Conservation (phyloP, 129 eudicot species). For the Dittrichia graveolens region DNA sequence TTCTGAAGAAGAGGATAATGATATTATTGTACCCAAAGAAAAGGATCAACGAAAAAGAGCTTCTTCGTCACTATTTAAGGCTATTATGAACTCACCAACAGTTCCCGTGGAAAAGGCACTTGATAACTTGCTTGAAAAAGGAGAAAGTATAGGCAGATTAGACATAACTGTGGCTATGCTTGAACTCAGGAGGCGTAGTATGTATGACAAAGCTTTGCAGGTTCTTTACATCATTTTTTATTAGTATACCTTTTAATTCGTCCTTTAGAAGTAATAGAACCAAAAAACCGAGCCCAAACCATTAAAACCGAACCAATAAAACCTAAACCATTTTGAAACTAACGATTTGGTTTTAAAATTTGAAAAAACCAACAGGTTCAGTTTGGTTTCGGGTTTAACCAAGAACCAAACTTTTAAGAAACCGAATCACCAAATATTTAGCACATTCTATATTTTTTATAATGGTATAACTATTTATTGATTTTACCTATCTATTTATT, state of each 20-base stretch:
- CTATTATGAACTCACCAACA: constrained; percentile 43
- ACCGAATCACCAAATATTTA: too few relatives aligned
- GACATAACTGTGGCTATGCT: constrained; percentile 31
- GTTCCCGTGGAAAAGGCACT: constrained; percentile 38
- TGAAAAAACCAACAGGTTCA: too few relatives aligned
- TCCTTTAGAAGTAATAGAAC: not conserved
- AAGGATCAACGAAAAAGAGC: not conserved
- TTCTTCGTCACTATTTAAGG: constrained; percentile 34
- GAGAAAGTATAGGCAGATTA: constrained; percentile 42
- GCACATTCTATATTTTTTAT: too few relatives aligned
- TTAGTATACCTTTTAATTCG: not conserved
- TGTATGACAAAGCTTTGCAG: constrained; percentile 77
- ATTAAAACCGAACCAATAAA: too few relatives aligned
- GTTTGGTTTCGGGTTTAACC: too few relatives aligned
- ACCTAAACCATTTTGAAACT: too few relatives aligned
- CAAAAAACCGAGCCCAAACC: too few relatives aligned
- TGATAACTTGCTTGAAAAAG: constrained; percentile 66
- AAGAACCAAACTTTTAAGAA: too few relatives aligned
- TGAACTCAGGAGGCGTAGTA: constrained; percentile 49
- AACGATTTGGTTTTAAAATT: too few relatives aligned
- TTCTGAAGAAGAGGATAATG: constrained; percentile 46
- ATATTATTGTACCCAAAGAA: constrained; percentile 19
- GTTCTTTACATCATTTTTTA: constrained; percentile 31
- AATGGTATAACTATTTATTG: too few relatives aligned
- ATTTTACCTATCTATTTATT: too few relatives aligned